Evolutionary conservation across 2,329 filamentous ascomycete species (phyloP), one percentile per base, ranked within the genome.

Genomic region (Intubia oerlemansii): DNA sequence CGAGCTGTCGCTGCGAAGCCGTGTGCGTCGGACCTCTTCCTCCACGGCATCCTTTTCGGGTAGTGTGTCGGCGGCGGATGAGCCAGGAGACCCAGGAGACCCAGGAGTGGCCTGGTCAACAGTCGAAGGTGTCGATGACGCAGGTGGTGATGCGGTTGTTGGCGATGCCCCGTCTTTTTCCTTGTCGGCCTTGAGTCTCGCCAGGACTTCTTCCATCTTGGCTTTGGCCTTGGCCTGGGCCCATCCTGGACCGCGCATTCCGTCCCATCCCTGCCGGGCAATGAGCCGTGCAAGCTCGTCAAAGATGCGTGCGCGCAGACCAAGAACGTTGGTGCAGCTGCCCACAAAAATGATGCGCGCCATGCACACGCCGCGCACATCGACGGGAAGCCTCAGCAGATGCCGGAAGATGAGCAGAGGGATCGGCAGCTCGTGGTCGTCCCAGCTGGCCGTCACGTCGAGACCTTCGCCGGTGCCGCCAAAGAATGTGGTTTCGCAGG

Each of bases 291-390:
- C 60, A 1, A 95, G 51, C 41, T 95, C 84, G 32, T 75, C 64
- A 18, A 92, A 51, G 21, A 92, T 61, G 16, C 85, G 68, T 15
- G 62, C 59, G 38, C 79, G 81, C 16, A 98, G 53, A 1, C 88
- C 88, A 1, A 84, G 63, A 7, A 93, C 69, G 16, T 64, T 64
- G 5, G 81, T 70, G 27, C 76, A 76, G 3, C 81, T 81, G 18
- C 88, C 88, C 0, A 74, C 75, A 42, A 98, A 77, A 11, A 92
- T 57, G 25, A 95, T 77, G 22, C 85, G 76, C 2, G 82, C 72
- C 70, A 93, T 88, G 48, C 85, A 93, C 5, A 74, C 52, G 1
- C 77, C 73, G 15, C 88, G 70, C 4, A 84, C 70, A 47, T 98
- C 88, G 4, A 85, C 53, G 0, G 82, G 78, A 1, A 93, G 57